phyloP scores from a whole-genome alignment of 805 yeast genomes.

The Spathaspora arborariae region DNA sequence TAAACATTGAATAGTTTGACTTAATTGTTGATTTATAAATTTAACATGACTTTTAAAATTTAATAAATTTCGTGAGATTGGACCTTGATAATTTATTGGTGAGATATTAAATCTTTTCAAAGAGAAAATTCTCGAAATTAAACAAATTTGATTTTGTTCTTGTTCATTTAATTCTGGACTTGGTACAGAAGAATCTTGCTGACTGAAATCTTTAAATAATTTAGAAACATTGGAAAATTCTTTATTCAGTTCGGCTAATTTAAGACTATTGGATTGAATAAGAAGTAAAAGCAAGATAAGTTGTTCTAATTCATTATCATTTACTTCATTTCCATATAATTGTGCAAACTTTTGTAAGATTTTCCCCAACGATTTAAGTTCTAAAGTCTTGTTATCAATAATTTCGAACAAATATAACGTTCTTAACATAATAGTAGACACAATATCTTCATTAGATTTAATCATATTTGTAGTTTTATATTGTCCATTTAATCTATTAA shows the following conservation, averaged over 20 bases:
- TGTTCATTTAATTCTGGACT: conserved; percentile 24
- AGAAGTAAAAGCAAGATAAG: conserved; percentile 47
- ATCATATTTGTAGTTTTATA: conserved; percentile 23
- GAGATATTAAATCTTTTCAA: conserved; percentile 32
- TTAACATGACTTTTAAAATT: conserved; percentile 64
- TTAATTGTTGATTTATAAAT: conserved; percentile 45
- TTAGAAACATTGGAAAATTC: conserved; percentile 30
- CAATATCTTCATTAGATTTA: conserved; percentile 46
- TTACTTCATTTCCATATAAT: conserved; percentile 11
- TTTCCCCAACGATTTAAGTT: conserved; percentile 50
- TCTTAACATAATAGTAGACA: conserved; percentile 55
- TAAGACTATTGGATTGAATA: conserved; percentile 32
- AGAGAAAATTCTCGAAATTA: conserved; percentile 37
- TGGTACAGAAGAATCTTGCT: conserved; percentile 3
- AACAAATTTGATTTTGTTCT: conserved; percentile 30
- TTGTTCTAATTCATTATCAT: conserved; percentile 30
- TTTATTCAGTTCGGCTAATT: conserved; percentile 35
- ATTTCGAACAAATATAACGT: conserved; percentile 50
- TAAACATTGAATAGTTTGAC: conserved; percentile 53
- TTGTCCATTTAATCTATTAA: conserved; percentile 17
- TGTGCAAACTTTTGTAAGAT: conserved; percentile 35
- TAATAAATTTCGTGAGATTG: conserved; percentile 62
- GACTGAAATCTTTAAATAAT: conserved; percentile 22
- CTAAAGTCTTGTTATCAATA: conserved; percentile 32
- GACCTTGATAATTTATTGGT: conserved; percentile 60